These are phyloP conservation scores for Chaetomium sp. DNA, from an alignment of 2,329 filamentous ascomycete species.

Conservation along the genomic window DNA sequence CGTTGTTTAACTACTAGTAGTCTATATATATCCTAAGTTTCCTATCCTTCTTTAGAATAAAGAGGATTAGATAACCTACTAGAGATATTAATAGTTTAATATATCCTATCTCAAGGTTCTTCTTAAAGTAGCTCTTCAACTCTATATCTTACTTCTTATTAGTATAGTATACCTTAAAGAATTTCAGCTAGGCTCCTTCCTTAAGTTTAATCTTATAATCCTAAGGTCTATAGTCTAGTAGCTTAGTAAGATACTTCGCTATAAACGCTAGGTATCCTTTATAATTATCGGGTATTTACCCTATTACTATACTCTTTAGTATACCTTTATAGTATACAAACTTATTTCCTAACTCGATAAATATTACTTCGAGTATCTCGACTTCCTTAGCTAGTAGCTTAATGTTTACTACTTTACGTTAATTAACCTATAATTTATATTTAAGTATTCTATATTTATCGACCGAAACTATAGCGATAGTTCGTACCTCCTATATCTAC, in stretches of 20 bases:
- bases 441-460: background rate
- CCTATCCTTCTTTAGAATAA: background rate
- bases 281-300: background rate
- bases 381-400: background rate
- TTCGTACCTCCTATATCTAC: background rate
- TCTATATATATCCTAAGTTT: background rate
- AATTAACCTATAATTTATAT: background rate
- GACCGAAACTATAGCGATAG: background rate
- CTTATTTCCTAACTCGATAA: background rate
- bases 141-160: background rate
- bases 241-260: background rate
- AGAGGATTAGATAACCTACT: background rate
- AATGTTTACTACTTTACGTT: background rate
- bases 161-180: background rate
- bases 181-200: background rate
- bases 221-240: background rate
- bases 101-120: background rate
- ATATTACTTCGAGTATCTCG: background rate
- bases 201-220: background rate
- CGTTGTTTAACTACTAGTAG: background rate
- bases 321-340: background rate
- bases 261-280: background rate
- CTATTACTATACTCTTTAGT: background rate
- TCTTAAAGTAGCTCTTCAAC: background rate
- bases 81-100: background rate